phyloP scores from a whole-genome alignment of 2,329 filamentous ascomycete genomes.

The Cordyceps javanica region DNA sequence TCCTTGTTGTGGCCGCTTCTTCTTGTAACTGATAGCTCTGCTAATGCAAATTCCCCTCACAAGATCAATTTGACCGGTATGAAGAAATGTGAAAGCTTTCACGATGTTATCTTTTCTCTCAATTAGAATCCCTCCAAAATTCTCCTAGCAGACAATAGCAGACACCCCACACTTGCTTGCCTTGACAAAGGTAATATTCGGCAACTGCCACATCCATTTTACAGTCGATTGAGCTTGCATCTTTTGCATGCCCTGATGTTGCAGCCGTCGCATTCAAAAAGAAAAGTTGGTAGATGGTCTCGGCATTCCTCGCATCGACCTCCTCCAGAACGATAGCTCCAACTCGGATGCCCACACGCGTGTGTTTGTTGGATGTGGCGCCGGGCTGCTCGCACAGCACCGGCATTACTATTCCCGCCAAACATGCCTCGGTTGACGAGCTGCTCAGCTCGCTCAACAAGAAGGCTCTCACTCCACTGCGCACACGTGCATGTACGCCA shows the following conservation, averaged over 20 bases:
- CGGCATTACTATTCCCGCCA: not conserved
- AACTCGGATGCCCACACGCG: not conserved
- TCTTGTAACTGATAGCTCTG: no score
- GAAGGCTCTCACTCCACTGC: constrained; percentile 29
- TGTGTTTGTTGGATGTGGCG: not conserved
- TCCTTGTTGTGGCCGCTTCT: not conserved
- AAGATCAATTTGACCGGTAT: no score
- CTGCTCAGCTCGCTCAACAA: not conserved
- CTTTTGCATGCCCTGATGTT: not conserved
- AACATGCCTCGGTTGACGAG: not conserved
- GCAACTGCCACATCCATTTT: not conserved
- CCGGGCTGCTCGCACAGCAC: not conserved
- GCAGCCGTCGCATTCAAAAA: not conserved
- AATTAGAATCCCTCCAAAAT: no score
- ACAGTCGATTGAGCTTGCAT: constrained; percentile 7
- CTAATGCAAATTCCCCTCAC: no score
- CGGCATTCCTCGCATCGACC: not conserved
- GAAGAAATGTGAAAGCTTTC: no score
- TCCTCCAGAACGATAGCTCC: not conserved
- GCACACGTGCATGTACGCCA: constrained; percentile 34
- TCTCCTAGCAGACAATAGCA: not conserved
- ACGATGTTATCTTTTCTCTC: no score
- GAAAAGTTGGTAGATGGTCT: not conserved
- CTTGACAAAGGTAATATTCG: no score
- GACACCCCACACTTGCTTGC: not conserved